phyloP scores from a whole-genome alignment of 2,329 filamentous ascomycete species.

The Fusarium xylarioides region DNA sequence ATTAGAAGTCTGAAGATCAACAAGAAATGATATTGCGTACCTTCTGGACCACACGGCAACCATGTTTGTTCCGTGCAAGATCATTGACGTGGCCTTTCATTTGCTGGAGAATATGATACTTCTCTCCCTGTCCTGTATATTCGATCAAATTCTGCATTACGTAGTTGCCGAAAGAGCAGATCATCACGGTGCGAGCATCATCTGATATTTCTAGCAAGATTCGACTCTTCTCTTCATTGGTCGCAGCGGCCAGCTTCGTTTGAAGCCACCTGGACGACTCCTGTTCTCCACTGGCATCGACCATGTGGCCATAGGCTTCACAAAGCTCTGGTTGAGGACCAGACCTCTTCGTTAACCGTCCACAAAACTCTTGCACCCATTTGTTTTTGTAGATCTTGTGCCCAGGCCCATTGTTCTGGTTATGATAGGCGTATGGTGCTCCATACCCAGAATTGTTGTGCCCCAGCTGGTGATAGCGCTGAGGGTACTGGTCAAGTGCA shows the following conservation, averaged over 20 bases:
- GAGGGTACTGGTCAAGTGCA: constrained; percentile 50
- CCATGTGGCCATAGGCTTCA: constrained; percentile 87
- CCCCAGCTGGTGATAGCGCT: constrained; percentile 44
- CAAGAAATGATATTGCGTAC: constrained; percentile 53
- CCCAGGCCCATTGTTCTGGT: constrained; percentile 58
- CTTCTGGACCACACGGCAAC: constrained; percentile 95
- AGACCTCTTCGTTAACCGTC: constrained; percentile 67
- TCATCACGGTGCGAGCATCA: constrained; percentile 90
- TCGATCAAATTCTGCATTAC: constrained; percentile 98
- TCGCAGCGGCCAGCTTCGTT: constrained; percentile 87
- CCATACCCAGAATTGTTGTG: constrained; percentile 42
- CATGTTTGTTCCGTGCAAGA: constrained; percentile 89
- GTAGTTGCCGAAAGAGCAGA: constrained; percentile 97
- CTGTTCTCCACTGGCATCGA: constrained; percentile 96
- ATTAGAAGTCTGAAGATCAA: constrained; percentile 37
- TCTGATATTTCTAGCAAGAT: constrained; percentile 88
- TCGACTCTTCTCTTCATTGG: constrained; percentile 93
- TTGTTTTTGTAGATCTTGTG: constrained; percentile 49
- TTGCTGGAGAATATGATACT: constrained; percentile 82
- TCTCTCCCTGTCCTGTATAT: constrained; percentile 92
- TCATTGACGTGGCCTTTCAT: constrained; percentile 88
- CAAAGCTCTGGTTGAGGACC: constrained; percentile 79
- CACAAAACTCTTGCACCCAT: not conserved
- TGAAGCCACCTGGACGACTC: constrained; percentile 97
- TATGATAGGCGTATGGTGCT: constrained; percentile 54